Base-by-base conservation (phyloP, 2,329 filamentous ascomycete genomes). In the Penicillium sp. region DNA sequence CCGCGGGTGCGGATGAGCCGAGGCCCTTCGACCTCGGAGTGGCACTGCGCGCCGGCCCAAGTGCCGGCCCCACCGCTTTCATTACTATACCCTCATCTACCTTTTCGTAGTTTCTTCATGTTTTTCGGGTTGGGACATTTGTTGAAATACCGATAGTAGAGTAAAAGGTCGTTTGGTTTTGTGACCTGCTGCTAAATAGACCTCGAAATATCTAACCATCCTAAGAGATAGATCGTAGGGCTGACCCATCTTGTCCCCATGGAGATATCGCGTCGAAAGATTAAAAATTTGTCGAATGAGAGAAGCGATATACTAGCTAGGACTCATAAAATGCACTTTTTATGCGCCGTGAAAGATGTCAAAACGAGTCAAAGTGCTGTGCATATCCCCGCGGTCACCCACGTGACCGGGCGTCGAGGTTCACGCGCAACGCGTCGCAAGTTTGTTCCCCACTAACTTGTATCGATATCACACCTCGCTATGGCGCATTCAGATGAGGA, bases 401-500 rank as follows among this genome's bases (percentile, higher is more conserved):
- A 56, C 51, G 54, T 56, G 54, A 56, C 51, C 38, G 14, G 54
- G 54, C 54, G 54, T 56, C 48, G 43, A 41, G 25, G 36, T 44
- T 52, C 36, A 50, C 50, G 51, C 54, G 46, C 46, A 47, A 44
- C 55, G 55, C 55, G 55, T 53, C 43, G 42, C 27, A 13, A 30
- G 8, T 14, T 41, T 13, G 27, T 46, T 48, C 22, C 39, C 46
- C 20, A 40, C 48, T 18, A n/a, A 18, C 16, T 20, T 38, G 35
- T 20, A 13, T 13, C 13, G 35, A 22, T 10, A 41, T 16, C 24
- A 24, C 38, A 41, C 24, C 20, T 36, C 48, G 31, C 54, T 50
- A 71, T 73, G 65, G 63, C 57, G 44, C 61, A 59, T 24, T 57
- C 51, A 40, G 60, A 62, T 10, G 61, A 60, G 30, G 67, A 63